These are phyloP conservation scores for Cnidoscolus chayamansa DNA, from an alignment of 441 rosid genomes.

Conservation along the genomic window DNA sequence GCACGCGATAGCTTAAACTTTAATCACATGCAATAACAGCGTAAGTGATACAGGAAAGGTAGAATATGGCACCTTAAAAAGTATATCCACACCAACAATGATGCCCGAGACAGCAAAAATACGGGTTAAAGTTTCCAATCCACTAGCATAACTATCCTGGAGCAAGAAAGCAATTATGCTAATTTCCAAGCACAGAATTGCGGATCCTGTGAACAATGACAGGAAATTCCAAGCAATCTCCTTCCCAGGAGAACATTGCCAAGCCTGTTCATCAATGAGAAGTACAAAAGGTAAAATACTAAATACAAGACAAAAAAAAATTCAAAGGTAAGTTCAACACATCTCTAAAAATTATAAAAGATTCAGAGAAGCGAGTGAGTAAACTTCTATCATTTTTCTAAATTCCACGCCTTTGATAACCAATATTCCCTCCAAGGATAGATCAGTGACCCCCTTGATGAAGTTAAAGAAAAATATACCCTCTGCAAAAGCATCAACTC, in stretches of 20 bases:
- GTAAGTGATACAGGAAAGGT: not conserved
- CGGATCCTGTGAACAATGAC: conserved; percentile 42
- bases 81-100: conserved; percentile 40
- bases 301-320: not conserved
- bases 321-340: not conserved
- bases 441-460: not conserved
- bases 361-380: not conserved
- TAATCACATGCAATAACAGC: not conserved
- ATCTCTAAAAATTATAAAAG: not conserved
- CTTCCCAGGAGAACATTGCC: conserved; percentile 46
- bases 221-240: conserved; percentile 52
- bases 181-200: conserved; percentile 47
- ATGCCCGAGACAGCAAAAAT: conserved; percentile 47
- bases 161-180: conserved; percentile 52
- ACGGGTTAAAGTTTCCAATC: conserved; percentile 44
- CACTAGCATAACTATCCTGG: conserved; percentile 49
- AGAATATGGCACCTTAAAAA: conserved; percentile 42
- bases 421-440: not conserved
- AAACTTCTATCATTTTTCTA: not conserved
- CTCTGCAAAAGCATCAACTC: no score
- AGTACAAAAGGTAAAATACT: not conserved
- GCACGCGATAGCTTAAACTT: not conserved
- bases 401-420: not conserved
- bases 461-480: not conserved
- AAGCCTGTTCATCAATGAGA: conserved; percentile 32